Evolutionary conservation across 345 rosid genomes (phyloP), one percentile per base, ranked within the genome.

Genomic region (Euclidium syriacum): DNA sequence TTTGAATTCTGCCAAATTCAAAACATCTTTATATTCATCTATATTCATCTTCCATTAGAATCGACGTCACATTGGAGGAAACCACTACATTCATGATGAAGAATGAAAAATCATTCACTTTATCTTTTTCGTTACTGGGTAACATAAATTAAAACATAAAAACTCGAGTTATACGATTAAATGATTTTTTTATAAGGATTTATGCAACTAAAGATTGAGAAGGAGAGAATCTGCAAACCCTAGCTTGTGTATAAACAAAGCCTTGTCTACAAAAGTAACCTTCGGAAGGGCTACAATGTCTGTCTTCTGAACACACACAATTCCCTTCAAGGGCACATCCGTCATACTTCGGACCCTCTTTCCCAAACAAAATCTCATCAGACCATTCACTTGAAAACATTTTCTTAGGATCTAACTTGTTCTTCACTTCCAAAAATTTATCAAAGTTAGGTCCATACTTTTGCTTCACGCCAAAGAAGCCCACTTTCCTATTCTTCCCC

Each of bases 251-350:
- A 30, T 68, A 84, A 51, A 87, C 80, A 14, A 85, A 70, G 3
- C 96, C 97, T 59, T 63, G 72, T 49, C 65, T 71, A 74, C 97
- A 92, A 24, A 82, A 70, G 51, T 82, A 87, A 54, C 91, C 91
- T 50, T 79, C 76, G 10, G 66, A 56, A 3, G 94, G 95, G 60
- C 83, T 82, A 59, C 97, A 87, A 35, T 87, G 87, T 26, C 73
- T 73, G 30, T 89, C 95, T 55, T 89, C 94, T 1, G 90, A 78
- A 36, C 99, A 92, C 16, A 85, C 65, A 56, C 98, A 92, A 40
- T 73, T 80, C 33, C 98, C 98, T 65, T 92, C 97, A 27, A 89
- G 61, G 16, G 80, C 97, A 65, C 97, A 89, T 11, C 91, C 95
- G n/a, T 83, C 95, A 8, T 62, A 60, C 63, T 75, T 73, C 6